These are phyloP conservation scores for Pichia paraexigua DNA, from an alignment of 805 yeast species.

Conservation along the genomic window DNA sequence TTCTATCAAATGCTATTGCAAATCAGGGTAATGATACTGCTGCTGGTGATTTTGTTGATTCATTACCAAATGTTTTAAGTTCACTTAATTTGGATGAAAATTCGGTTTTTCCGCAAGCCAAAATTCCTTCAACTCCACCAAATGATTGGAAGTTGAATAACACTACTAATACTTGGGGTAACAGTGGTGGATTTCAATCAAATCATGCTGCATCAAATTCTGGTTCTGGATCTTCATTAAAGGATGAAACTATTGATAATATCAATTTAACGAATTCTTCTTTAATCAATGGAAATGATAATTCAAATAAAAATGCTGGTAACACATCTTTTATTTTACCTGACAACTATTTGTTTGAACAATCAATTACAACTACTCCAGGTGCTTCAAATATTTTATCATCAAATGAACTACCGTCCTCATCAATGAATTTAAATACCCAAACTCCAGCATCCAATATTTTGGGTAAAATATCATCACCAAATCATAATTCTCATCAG, in stretches of 20 bases:
- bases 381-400: slow-evolving; percentile 5
- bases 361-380: slow-evolving; percentile 6
- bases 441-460: neutral
- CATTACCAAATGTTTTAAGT: slow-evolving; percentile 41
- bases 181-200: neutral
- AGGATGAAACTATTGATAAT: slow-evolving; percentile 1
- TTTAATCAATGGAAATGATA: neutral
- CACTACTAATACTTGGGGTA: slow-evolving; percentile 6
- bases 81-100: slow-evolving; percentile 35
- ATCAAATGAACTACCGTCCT: slow-evolving; percentile 7
- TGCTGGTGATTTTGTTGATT: slow-evolving; percentile 18
- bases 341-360: slow-evolving; percentile 8
- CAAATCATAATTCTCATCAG: slow-evolving; percentile 9
- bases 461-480: slow-evolving; percentile 14
- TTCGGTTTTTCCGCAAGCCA: slow-evolving; percentile 17
- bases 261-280: neutral
- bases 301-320: neutral
- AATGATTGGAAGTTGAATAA: slow-evolving; percentile 14
- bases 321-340: slow-evolving; percentile 8
- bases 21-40: neutral
- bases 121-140: slow-evolving; percentile 24
- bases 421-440: neutral
- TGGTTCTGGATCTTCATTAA: slow-evolving; percentile 9
- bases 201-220: slow-evolving; percentile 12
- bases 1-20: slow-evolving; percentile 1